phyloP scores from a whole-genome alignment of 176 grass and related monocot genomes.

The Oryza longistaminata region DNA sequence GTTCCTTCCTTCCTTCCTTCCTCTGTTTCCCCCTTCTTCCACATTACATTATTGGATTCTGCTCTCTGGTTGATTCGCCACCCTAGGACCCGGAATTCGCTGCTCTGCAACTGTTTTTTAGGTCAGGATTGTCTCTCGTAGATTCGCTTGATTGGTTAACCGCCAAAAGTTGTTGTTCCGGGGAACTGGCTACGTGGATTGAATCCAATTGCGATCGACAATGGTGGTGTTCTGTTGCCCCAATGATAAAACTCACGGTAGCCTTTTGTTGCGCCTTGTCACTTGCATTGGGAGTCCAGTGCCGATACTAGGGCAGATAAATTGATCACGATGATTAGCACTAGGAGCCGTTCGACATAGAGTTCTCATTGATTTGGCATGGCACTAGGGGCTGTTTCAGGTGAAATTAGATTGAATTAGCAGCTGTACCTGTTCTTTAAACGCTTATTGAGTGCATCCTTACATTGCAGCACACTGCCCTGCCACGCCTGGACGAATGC shows the following conservation, averaged over 20 bases:
- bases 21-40: neutral
- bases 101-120: too few relatives aligned
- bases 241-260: neutral
- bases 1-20: too few relatives aligned
- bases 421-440: neutral
- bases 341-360: too few relatives aligned
- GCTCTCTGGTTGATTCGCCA: neutral
- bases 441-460: slow-evolving; percentile 25
- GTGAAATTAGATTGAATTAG: too few relatives aligned
- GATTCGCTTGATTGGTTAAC: neutral
- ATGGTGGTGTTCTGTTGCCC: neutral
- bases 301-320: neutral
- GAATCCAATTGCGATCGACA: neutral
- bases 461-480: slow-evolving; percentile 57
- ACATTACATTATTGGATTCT: neutral
- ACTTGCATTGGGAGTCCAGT: neutral
- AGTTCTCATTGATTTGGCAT: too few relatives aligned
- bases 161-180: neutral
- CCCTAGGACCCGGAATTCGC: neutral
- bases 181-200: neutral
- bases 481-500: slow-evolving; percentile 53
- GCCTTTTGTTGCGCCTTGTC: neutral
- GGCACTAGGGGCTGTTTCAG: too few relatives aligned
- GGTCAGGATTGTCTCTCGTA: neutral
- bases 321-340: neutral